These are phyloP conservation scores for Triticum turgidum DNA, from an alignment of 176 grass and related monocot species.

Conservation along the genomic window DNA sequence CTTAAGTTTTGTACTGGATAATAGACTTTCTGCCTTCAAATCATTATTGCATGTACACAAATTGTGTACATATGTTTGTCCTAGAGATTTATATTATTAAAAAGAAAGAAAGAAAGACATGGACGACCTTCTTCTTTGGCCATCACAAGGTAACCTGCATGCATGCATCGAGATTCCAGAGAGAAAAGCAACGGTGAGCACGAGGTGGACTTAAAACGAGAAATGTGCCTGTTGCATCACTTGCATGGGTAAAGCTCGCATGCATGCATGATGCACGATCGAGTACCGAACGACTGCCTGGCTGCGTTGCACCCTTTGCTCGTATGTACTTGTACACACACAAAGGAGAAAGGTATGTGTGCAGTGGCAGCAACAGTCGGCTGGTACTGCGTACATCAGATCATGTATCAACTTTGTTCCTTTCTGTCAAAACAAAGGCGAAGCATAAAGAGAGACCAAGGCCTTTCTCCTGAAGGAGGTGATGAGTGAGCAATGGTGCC, in stretches of 20 bases:
- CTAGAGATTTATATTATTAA: too few species aligned
- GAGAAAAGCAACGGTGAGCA: slow-evolving; percentile 33
- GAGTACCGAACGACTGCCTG: not conserved
- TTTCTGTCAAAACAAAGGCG: slow-evolving; percentile 58
- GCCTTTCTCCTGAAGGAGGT: slow-evolving; percentile 27
- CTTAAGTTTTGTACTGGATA: not conserved
- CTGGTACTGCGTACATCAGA: not conserved
- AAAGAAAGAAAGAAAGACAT: not conserved
- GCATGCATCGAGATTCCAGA: not conserved
- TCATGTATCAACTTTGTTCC: slow-evolving; percentile 37
- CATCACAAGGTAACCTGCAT: slow-evolving; percentile 8
- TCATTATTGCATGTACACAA: not conserved
- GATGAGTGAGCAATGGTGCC: slow-evolving; percentile 21
- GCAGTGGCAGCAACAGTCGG: not conserved
- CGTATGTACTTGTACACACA: not conserved
- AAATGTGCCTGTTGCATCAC: slow-evolving; percentile 1
- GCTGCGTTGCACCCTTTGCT: not conserved
- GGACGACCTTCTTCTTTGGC: slow-evolving; percentile 6
- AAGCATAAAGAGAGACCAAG: slow-evolving; percentile 28
- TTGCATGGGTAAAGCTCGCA: slow-evolving; percentile 36
- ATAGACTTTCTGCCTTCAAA: not conserved
- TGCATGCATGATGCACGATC: not conserved
- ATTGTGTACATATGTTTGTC: not conserved
- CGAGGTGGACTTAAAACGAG: slow-evolving; percentile 40
- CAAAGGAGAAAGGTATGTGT: not conserved